phyloP scores from a whole-genome alignment of 768 basidiomycete genomes.

The Phanerochaete carnosa region DNA sequence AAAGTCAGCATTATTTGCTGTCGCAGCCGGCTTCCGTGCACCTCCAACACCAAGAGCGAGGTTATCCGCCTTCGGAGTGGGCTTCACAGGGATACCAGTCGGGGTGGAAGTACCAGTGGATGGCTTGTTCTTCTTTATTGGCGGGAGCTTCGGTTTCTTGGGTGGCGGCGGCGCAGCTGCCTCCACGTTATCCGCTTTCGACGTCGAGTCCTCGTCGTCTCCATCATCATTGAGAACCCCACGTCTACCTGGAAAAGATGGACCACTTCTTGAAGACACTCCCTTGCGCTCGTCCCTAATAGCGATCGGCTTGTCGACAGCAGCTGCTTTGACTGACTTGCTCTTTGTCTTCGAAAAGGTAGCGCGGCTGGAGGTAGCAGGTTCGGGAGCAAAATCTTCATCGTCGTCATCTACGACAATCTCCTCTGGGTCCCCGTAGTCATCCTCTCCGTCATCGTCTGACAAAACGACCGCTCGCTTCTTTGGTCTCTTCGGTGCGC shows the following conservation, averaged over 20 bases:
- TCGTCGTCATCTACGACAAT: constrained; percentile 27
- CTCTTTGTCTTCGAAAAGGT: constrained; percentile 24
- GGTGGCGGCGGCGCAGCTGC: constrained; percentile 24
- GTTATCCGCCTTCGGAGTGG: not conserved
- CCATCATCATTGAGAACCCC: constrained; percentile 5
- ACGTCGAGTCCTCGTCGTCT: constrained; percentile 17
- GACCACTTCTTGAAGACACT: constrained; percentile 5
- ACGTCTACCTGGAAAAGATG: not conserved
- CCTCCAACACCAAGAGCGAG: constrained; percentile 9
- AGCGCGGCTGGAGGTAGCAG: constrained; percentile 18
- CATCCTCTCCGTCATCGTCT: constrained; percentile 11
- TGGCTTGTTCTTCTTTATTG: constrained; percentile 68
- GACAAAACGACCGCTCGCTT: constrained; percentile 14
- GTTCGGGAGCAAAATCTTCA: constrained; percentile 22
- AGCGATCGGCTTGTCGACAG: constrained; percentile 32
- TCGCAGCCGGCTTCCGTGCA: constrained; percentile 23
- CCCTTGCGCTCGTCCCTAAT: constrained; percentile 41
- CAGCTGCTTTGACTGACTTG: constrained; percentile 27
- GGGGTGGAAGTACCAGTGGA: constrained; percentile 17
- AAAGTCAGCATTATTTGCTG: constrained; percentile 42
- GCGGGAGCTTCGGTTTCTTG: constrained; percentile 65
- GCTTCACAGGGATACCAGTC: constrained; percentile 16
- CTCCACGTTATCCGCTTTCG: constrained; percentile 19
- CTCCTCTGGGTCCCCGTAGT: constrained; percentile 21
- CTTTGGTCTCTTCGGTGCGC: constrained; percentile 2